Evolutionary conservation across 2,329 filamentous ascomycete species (phyloP).

Genomic region (Sclerotinia trifoliorum): DNA sequence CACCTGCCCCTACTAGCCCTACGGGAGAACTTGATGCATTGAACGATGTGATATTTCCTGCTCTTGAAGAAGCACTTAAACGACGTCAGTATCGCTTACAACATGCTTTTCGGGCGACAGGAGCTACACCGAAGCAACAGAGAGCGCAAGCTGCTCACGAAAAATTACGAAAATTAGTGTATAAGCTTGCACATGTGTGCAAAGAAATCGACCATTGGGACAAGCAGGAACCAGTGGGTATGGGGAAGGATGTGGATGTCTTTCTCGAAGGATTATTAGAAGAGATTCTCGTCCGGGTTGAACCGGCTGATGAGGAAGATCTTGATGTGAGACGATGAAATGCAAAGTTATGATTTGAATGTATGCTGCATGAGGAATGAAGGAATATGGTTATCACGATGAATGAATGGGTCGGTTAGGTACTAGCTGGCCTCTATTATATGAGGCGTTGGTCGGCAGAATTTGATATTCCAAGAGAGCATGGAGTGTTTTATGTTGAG

Average conservation of each 20-base stretch:
- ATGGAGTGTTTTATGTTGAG: slow-evolving; percentile 1
- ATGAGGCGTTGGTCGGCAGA: slow-evolving; percentile 22
- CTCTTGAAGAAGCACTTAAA: slow-evolving; percentile 85
- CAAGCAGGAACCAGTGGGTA: slow-evolving; percentile 81
- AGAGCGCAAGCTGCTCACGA: slow-evolving; percentile 74
- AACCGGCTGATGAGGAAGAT: slow-evolving; percentile 61
- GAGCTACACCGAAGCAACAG: slow-evolving; percentile 60
- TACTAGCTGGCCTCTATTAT: slow-evolving; percentile 16
- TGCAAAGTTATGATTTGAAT: slow-evolving; percentile 18
- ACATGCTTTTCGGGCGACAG: slow-evolving; percentile 41
- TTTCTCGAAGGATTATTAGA: slow-evolving; percentile 92
- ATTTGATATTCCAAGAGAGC: slow-evolving; percentile 13
- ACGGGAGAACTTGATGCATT: slow-evolving; percentile 79
- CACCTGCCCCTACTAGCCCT: slow-evolving; percentile 55
- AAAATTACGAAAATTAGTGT: slow-evolving; percentile 75
- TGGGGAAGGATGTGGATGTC: slow-evolving; percentile 85
- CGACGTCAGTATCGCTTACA: slow-evolving; percentile 64
- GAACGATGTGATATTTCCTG: slow-evolving; percentile 88
- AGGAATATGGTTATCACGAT: slow-evolving; percentile 8
- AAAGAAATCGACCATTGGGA: slow-evolving; percentile 89
- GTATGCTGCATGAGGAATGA: slow-evolving; percentile 13
- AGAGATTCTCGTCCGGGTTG: slow-evolving; percentile 87
- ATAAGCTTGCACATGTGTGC: slow-evolving; percentile 79
- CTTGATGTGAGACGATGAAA: slow-evolving; percentile 31
- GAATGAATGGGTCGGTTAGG: slow-evolving; percentile 20